Conservation (phyloP, 352 stramenopile species). For the Thraustotheca clavata region DNA sequence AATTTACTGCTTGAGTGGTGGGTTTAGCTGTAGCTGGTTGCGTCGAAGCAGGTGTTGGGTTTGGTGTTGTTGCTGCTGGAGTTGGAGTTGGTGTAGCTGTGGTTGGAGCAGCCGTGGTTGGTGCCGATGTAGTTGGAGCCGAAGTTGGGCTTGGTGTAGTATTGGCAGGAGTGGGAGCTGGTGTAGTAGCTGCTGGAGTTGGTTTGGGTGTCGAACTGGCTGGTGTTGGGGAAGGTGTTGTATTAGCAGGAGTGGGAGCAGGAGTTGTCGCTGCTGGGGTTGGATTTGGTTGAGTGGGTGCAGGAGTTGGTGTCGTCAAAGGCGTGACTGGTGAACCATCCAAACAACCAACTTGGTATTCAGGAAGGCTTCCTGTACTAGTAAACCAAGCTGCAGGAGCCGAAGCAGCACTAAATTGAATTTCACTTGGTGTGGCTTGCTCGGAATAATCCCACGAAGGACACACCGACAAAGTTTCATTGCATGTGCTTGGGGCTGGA, state of each 20-base stretch:
- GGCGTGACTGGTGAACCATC: background rate
- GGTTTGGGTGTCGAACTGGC: conserved; percentile 23
- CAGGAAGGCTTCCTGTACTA: background rate
- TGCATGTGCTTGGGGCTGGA: background rate
- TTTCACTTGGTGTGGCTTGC: conserved; percentile 1
- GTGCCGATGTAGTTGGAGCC: conserved; percentile 13
- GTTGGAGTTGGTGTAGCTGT: conserved; percentile 22
- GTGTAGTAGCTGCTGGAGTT: conserved; percentile 21
- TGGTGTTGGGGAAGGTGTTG: background rate
- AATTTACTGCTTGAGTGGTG: too few species aligned
- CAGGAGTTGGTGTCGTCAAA: background rate
- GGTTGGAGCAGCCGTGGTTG: background rate
- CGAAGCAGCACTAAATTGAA: background rate
- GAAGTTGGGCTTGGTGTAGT: conserved; percentile 17
- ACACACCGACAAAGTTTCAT: background rate
- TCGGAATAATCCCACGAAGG: conserved; percentile 8
- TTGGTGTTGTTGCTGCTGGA: conserved; percentile 13
- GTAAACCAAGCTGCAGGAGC: conserved; percentile 6
- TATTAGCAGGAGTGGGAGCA: too few species aligned
- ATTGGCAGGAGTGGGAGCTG: conserved; percentile 16
- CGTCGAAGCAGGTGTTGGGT: conserved; percentile 22
- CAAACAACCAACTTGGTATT: conserved; percentile 7
- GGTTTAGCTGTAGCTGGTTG: too few species aligned
- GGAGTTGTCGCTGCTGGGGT: too few species aligned
- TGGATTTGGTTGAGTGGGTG: background rate